A percentile compares a stretch with the other conserved stretches of the same genome.
These are phyloP conservation scores for Hypoxylon sp. DNA, from an alignment of 2,329 filamentous ascomycete genomes.

Conservation along the genomic window DNA sequence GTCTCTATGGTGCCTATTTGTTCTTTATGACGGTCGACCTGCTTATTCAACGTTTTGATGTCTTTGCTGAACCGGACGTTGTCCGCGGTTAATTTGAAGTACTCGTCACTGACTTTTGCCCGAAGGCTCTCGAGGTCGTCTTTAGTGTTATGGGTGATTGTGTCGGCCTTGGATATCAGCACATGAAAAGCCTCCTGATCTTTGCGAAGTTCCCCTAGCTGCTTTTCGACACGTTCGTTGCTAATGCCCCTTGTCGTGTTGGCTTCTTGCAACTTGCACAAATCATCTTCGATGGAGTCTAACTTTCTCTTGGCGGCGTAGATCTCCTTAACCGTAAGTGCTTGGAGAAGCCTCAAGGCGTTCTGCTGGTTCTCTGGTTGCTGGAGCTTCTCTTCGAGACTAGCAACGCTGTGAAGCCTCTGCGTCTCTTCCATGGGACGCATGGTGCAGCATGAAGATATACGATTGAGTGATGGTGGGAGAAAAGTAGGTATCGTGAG, in stretches of 20 bases:
- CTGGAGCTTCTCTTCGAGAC: constrained; percentile 39
- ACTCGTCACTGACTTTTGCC: constrained; percentile 34
- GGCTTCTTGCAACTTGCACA: constrained; percentile 31
- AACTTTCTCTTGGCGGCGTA: constrained; percentile 36
- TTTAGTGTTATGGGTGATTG: constrained; percentile 17
- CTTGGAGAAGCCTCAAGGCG: constrained; percentile 41
- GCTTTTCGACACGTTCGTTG: constrained; percentile 33
- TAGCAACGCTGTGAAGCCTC: constrained; percentile 23
- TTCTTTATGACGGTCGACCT: constrained; percentile 25
- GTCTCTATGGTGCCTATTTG: constrained; percentile 24
- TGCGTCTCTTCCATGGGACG: constrained; percentile 28
- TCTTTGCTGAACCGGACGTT: constrained; percentile 35
- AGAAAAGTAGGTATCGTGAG: too few species aligned
- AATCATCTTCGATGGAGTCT: constrained; percentile 27
- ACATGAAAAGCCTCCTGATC: constrained; percentile 31
- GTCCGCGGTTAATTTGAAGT: constrained; percentile 34
- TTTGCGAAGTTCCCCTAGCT: constrained; percentile 33
- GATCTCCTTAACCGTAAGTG: constrained; percentile 43
- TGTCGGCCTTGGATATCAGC: constrained; percentile 32
- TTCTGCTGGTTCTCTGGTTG: constrained; percentile 32
- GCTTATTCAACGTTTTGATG: constrained; percentile 31
- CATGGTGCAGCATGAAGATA: constrained; percentile 27
- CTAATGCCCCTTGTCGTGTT: constrained; percentile 5
- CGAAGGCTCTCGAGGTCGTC: constrained; percentile 33
- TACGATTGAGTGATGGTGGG: neutral